Evolutionary conservation across 345 rosid species (phyloP).

Genomic region (Syzygium grande): DNA sequence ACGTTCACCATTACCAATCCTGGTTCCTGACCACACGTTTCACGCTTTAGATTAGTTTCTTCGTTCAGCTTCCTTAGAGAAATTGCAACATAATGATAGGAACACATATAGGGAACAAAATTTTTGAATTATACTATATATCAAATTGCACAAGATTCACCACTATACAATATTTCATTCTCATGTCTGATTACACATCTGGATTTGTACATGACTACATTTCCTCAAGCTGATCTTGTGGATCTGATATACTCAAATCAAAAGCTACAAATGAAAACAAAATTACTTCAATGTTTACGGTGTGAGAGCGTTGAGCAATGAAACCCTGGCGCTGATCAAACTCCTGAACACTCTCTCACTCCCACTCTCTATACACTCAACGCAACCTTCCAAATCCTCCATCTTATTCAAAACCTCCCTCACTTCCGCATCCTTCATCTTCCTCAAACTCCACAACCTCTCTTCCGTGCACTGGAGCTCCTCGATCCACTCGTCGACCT

Average conservation of each 20-base stretch:
- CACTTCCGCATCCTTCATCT: constrained; percentile 40
- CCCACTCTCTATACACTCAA: constrained; percentile 22
- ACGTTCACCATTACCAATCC: not conserved
- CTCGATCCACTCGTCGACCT: constrained; percentile 20
- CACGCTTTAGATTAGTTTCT: not conserved
- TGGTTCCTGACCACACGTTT: not conserved
- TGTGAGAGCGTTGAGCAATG: constrained; percentile 46
- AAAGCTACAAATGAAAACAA: not conserved
- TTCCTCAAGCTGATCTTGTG: not conserved
- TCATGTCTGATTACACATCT: not conserved
- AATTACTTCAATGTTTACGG: not conserved
- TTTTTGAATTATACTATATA: not conserved
- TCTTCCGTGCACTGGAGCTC: constrained; percentile 29
- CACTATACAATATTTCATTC: not conserved
- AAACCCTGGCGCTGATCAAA: constrained; percentile 46
- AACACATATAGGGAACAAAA: not conserved
- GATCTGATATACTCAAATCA: not conserved
- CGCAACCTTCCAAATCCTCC: constrained; percentile 30
- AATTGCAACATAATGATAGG: not conserved
- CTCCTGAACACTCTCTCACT: constrained; percentile 44
- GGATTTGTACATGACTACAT: not conserved
- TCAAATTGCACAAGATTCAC: not conserved
- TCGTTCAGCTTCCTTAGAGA: not conserved
- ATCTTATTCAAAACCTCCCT: constrained; percentile 27
- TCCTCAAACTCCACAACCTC: constrained; percentile 32